Evolutionary conservation across 306 rosid species (phyloP), one percentile per base, ranked within the genome.

Genomic region (Vicia sativa): DNA sequence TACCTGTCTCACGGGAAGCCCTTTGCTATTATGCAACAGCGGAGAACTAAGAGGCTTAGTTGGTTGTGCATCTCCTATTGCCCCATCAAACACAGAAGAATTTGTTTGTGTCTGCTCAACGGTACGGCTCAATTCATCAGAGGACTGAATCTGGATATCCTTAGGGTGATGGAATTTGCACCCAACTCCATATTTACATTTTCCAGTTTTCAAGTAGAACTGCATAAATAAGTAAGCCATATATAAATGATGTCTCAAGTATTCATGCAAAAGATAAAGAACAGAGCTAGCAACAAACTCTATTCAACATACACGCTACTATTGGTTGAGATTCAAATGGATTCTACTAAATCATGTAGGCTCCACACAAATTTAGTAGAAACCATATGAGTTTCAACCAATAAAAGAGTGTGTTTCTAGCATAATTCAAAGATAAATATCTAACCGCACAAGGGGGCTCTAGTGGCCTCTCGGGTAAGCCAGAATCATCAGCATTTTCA

Each of bases 191-290:
- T 79, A 90, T 70, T 88, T 93, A 74, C 99, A 90, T 48, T 58
- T 82, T 80, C 99, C 97, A 42, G 95, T 90, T 82, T 90, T 93
- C 90, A 90, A 62, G 84, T 93, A 93, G 85, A 93, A 93, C 99
- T 93, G 86, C 56, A 69, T 63, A 74, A 64, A 60, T 62, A 72
- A 57, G 44, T 74, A 53, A 70, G 75, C 53, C 65, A 63, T 19
- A 48, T 50, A 71, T 66, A 29, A 65, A 71, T 48, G 31, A 67
- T 68, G 44, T 55, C 63, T 28, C 53, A 59, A 44, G 65, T n/a
- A 21, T 39, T 23, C 70, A 68, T 55, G 50, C 49, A 50, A 67
- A 35, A 65, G 80, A 52, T 45, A 45, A 14, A 14, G 9, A 45
- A 9, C 21, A 45, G 48, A 11, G 6, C 48, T 43, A 43, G 18